These are phyloP conservation scores for Stachybotrys chlorohalonatus DNA, from an alignment of 2,329 filamentous ascomycete genomes.

Conservation along the genomic window DNA sequence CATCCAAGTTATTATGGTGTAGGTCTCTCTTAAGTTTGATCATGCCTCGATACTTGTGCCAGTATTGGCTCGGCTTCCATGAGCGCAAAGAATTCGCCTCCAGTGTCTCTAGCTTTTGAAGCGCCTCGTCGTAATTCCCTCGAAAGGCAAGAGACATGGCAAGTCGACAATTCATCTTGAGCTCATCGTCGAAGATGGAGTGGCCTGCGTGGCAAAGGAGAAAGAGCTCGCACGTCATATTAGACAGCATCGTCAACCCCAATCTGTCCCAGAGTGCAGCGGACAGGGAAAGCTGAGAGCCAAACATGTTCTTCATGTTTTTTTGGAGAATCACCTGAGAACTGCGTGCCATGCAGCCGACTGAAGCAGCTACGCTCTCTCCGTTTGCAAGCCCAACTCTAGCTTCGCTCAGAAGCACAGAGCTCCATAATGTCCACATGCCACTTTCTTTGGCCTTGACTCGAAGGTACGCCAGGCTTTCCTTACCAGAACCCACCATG, in stretches of 20 bases:
- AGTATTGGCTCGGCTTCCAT: slow-evolving; percentile 69
- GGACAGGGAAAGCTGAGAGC: slow-evolving; percentile 63
- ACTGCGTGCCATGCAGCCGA: slow-evolving; percentile 75
- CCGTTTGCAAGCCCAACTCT: slow-evolving; percentile 70
- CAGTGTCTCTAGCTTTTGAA: slow-evolving; percentile 30
- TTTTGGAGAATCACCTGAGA: slow-evolving; percentile 74
- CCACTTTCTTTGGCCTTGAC: slow-evolving; percentile 77
- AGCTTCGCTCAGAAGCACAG: slow-evolving; percentile 76
- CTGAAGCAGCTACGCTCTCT: slow-evolving; percentile 50
- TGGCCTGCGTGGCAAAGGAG: slow-evolving; percentile 58
- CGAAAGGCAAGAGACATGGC: slow-evolving; percentile 51
- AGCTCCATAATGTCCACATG: slow-evolving; percentile 78
- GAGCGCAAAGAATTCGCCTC: slow-evolving; percentile 56
- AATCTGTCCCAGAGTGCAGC: slow-evolving; percentile 69
- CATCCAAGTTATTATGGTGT: slow-evolving; percentile 42
- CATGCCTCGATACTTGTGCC: slow-evolving; percentile 57
- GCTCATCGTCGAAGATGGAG: slow-evolving; percentile 61
- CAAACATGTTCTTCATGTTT: slow-evolving; percentile 63
- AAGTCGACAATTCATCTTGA: slow-evolving; percentile 65
- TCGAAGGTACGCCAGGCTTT: slow-evolving; percentile 75
- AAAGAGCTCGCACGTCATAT: slow-evolving; percentile 62
- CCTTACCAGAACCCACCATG: slow-evolving; percentile 68
- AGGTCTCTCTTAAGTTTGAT: slow-evolving; percentile 57
- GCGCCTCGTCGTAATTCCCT: slow-evolving; percentile 64
- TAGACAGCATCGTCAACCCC: slow-evolving; percentile 49